A percentile compares a stretch with the other conserved stretches of the same genome.
phyloP scores from a whole-genome alignment of 257 asterid species.

The Misopates orontium region DNA sequence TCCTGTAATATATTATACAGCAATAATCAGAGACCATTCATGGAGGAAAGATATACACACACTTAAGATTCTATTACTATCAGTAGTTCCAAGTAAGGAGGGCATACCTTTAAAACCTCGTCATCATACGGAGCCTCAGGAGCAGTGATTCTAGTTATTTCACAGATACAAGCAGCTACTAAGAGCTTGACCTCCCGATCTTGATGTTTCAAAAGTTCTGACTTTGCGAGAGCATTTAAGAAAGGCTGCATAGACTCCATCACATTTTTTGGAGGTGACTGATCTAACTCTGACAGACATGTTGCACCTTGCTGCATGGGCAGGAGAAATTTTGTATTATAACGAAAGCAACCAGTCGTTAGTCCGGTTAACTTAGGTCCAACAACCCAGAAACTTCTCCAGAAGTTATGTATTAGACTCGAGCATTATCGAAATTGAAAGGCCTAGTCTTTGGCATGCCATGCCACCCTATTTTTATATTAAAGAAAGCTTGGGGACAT shows the following conservation, averaged over 20 bases:
- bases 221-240: conserved; percentile 68
- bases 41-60: conserved; percentile 21
- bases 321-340: conserved; percentile 18
- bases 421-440: not conserved
- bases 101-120: conserved; percentile 77
- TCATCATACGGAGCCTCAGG: conserved; percentile 95
- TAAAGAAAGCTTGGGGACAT: no score
- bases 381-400: conserved; percentile 23
- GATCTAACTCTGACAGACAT: conserved; percentile 85
- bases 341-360: conserved; percentile 22
- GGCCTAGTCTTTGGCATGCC: not conserved
- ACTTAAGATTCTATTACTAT: conserved; percentile 23
- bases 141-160: conserved; percentile 95
- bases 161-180: conserved; percentile 93
- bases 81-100: conserved; percentile 19
- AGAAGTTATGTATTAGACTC: conserved; percentile 1
- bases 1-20: conserved; percentile 60
- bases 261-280: conserved; percentile 73
- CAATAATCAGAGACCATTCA: conserved; percentile 28
- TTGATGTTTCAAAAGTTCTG: conserved; percentile 89
- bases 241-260: conserved; percentile 85
- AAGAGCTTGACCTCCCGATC: conserved; percentile 91
- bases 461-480: no score
- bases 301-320: conserved; percentile 84
- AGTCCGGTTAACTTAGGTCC: conserved; percentile 12